A percentile compares a stretch with the other conserved stretches of the same genome.
Conservation (phyloP, 2,329 filamentous ascomycete species). For the Xylaria arbuscula region DNA sequence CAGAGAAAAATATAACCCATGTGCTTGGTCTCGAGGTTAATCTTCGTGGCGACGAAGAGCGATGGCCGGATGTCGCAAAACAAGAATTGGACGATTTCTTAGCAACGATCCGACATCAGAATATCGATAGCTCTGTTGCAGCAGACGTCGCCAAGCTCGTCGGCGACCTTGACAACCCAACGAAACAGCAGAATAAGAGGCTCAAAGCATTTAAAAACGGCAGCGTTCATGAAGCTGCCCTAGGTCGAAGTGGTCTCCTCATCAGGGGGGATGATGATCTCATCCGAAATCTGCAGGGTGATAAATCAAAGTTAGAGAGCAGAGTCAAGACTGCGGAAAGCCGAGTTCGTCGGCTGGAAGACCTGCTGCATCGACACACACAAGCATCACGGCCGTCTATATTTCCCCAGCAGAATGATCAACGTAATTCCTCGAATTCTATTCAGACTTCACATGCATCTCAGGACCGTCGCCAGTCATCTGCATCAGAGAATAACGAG, state of each 20-base stretch:
- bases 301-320: conserved; percentile 79
- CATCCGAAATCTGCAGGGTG: conserved; percentile 79
- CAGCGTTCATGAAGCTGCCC: conserved; percentile 88
- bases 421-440: conserved; percentile 62
- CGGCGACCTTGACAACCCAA: conserved; percentile 82
- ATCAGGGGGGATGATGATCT: conserved; percentile 90
- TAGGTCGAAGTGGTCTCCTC: conserved; percentile 87
- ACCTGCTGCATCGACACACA: conserved; percentile 86
- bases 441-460: conserved; percentile 55
- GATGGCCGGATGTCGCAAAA: conserved; percentile 82
- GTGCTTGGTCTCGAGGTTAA: conserved; percentile 87
- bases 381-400: conserved; percentile 67
- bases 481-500: conserved; percentile 58
- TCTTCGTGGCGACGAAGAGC: conserved; percentile 79
- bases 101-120: conserved; percentile 70
- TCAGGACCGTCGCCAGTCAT: conserved; percentile 60
- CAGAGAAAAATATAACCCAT: conserved; percentile 73
- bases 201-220: conserved; percentile 97
- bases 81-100: conserved; percentile 82
- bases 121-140: conserved; percentile 73
- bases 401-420: conserved; percentile 64
- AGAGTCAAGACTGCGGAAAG: conserved; percentile 87
- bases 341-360: conserved; percentile 89
- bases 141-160: conserved; percentile 80
- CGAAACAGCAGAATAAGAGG: conserved; percentile 85